Conservation (phyloP, 805 yeast genomes). For the Tanozyma kutaoensis region DNA sequence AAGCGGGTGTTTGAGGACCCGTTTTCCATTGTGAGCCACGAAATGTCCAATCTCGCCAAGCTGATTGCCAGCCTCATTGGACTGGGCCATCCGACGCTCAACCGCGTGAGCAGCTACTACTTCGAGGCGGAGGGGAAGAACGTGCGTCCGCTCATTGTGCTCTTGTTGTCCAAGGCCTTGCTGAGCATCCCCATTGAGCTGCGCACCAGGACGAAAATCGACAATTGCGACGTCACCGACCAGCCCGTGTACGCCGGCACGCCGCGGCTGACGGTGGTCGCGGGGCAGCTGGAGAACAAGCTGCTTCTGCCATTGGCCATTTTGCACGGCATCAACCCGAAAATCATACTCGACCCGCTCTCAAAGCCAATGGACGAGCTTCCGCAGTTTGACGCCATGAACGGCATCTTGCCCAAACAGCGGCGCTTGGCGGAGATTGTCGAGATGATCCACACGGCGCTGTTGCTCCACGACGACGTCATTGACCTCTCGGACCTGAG, state of each 20-base stretch:
- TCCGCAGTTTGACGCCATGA: conserved; percentile 42
- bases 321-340: conserved; percentile 85
- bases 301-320: conserved; percentile 72
- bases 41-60: conserved; percentile 79
- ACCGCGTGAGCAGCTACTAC: conserved; percentile 87
- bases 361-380: conserved; percentile 65
- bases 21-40: conserved; percentile 78
- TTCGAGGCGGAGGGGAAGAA: conserved; percentile 95
- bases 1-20: conserved; percentile 57
- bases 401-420: conserved; percentile 88
- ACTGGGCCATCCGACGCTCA: conserved; percentile 85
- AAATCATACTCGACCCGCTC: conserved; percentile 67
- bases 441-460: conserved; percentile 97
- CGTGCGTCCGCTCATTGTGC: conserved; percentile 81
- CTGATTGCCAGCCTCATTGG: conserved; percentile 83
- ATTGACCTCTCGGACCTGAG: conserved; percentile 83
- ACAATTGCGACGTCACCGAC: conserved; percentile 49
- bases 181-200: conserved; percentile 57
- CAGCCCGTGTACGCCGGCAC: conserved; percentile 53
- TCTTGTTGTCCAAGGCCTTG: conserved; percentile 71
- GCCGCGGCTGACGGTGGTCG: conserved; percentile 38
- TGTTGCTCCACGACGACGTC: conserved; percentile 91
- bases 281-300: conserved; percentile 46
- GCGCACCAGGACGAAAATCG: conserved; percentile 52
- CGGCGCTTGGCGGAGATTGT: conserved; percentile 93